Percentiles rank a stretch among this genome's conserved stretches.
Evolutionary conservation across 2,329 filamentous ascomycete genomes (phyloP).

Genomic region (Colletotrichum euphorbiae): DNA sequence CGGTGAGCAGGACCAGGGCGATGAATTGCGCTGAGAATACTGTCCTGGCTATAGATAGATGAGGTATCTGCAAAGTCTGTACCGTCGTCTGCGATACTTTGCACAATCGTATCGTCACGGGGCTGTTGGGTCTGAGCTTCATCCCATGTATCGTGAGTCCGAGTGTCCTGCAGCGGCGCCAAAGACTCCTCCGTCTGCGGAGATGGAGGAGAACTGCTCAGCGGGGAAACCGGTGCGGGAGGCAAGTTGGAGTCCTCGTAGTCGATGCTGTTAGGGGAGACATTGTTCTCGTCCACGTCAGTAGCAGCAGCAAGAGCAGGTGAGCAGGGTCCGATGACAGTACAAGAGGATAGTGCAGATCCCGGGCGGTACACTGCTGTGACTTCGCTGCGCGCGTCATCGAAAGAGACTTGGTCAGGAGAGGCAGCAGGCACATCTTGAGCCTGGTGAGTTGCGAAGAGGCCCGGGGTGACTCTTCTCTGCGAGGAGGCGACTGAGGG

Average conservation of each 20-base stretch:
- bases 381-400: background rate
- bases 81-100: constrained; percentile 19
- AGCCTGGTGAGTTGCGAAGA: background rate
- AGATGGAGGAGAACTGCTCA: constrained; percentile 21
- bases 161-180: constrained; percentile 11
- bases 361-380: background rate
- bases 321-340: background rate
- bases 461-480: background rate
- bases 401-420: background rate
- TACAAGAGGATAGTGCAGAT: constrained; percentile 19
- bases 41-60: constrained; percentile 43
- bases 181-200: constrained; percentile 23
- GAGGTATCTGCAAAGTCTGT: constrained; percentile 40
- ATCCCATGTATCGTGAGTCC: constrained; percentile 22
- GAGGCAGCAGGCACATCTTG: background rate
- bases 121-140: constrained; percentile 29
- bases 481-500: background rate
- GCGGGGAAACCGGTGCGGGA: constrained; percentile 6
- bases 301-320: background rate
- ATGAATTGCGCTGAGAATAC: constrained; percentile 38
- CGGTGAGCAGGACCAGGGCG: constrained; percentile 4
- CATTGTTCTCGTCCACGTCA: constrained; percentile 1
- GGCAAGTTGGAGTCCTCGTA: background rate
- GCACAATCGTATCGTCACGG: background rate
- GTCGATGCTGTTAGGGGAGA: background rate